Evolutionary conservation across 2,329 filamentous ascomycete species (phyloP), one percentile per base, ranked within the genome.

Genomic region (Fusarium citri): DNA sequence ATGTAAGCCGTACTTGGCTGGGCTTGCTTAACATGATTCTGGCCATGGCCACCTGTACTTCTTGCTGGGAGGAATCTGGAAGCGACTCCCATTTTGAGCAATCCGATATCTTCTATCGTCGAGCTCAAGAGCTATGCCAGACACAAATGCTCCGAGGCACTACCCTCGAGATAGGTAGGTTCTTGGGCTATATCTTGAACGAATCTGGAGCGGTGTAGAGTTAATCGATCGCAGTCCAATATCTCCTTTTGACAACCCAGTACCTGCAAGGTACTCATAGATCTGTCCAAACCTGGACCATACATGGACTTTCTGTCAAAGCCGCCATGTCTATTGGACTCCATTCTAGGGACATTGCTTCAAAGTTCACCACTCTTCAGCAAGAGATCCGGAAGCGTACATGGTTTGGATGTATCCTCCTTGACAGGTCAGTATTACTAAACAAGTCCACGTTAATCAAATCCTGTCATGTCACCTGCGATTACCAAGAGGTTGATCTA

Each of bases 251-350:
- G 1, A 79, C 83, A 67, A 81, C 81, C 7, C 83, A 85, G 49
- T 88, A 87, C 59, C 78, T 87, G 0, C 85, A 88, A 68, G 85
- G 86, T 3, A 87, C 85, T 0, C 83, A 86, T 40, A 82, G 82
- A 22, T 86, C 85, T 0, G 78, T 86, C 4, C 82, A 87, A 56
- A 83, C 86, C 3, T 88, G 86, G 85, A 84, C 80, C 0, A 79
- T 84, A 0, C 86, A 88, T 64, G 86, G 86, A 0, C 77, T 88
- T 1, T 82, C 85, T 0, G 81, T 87, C 5, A 84, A 82, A 61
- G 82, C 83, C 1, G 85, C 86, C 0, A 76, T 85, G 26, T 82
- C 86, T 30, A 76, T 88, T 3, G 86, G 86, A 1, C 73, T 88
- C 0, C 86, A 88, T 61, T 86, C 82, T 0, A 74, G 74, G 5